Percentiles rank a stretch among this genome's conserved stretches.
These are phyloP conservation scores for Mimosa bimucronata DNA, from an alignment of 306 rosid genomes.

Conservation along the genomic window DNA sequence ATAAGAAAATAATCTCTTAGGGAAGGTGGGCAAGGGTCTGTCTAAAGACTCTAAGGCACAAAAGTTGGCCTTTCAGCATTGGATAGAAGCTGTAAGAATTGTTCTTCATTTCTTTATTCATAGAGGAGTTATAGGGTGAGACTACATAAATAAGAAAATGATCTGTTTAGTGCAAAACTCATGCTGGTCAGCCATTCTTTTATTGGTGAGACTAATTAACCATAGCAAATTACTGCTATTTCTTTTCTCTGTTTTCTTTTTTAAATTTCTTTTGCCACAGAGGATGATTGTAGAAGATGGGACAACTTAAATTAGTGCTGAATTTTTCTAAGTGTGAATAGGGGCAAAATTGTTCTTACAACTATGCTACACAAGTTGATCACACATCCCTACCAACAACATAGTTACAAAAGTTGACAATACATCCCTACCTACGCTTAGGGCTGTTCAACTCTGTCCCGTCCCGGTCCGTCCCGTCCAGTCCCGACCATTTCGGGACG, in stretches of 20 bases:
- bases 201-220: conserved; percentile 52
- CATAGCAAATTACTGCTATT: neutral
- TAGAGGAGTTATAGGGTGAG: too few species aligned
- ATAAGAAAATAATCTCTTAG: conserved; percentile 24
- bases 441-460: too few species aligned
- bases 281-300: neutral
- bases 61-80: conserved; percentile 75
- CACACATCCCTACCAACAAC: too few species aligned
- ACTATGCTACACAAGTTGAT: too few species aligned
- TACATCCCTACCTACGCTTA: too few species aligned
- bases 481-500: too few species aligned
- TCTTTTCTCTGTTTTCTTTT: neutral
- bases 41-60: conserved; percentile 73
- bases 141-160: too few species aligned
- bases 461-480: too few species aligned
- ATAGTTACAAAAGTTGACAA: too few species aligned
- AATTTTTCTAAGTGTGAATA: neutral
- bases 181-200: conserved; percentile 76
- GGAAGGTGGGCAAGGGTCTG: conserved; percentile 75
- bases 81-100: conserved; percentile 74
- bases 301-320: neutral
- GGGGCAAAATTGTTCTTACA: too few species aligned
- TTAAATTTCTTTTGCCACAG: neutral
- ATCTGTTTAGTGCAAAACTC: conserved; percentile 53
- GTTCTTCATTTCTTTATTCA: neutral